Evolutionary conservation across 106 monocot species (phyloP).

Genomic region (Acanthochlamys bracteata): DNA sequence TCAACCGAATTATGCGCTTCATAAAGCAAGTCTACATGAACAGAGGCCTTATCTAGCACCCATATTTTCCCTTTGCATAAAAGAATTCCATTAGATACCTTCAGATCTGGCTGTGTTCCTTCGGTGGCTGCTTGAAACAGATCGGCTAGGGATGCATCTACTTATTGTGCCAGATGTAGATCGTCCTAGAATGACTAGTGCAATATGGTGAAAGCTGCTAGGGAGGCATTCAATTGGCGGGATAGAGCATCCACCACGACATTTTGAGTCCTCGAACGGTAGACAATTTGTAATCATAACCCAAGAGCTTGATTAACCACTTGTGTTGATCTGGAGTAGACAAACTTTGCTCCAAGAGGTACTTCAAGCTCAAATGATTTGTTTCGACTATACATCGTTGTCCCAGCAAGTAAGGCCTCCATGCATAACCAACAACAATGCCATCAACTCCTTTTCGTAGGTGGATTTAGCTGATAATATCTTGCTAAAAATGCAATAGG

Average conservation of each 20-base stretch:
- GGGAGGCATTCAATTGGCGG: background rate
- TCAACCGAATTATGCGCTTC: background rate
- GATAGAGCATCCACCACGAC: slow-evolving; percentile 2
- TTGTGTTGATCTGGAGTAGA: background rate
- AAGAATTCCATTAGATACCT: no score
- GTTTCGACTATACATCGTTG: background rate
- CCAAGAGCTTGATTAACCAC: background rate
- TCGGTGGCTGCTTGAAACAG: no score
- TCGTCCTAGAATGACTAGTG: no score
- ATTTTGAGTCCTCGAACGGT: background rate
- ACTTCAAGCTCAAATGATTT: background rate
- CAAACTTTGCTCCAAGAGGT: background rate
- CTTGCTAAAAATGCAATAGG: slow-evolving; percentile 3
- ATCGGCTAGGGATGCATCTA: no score
- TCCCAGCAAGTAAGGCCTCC: background rate
- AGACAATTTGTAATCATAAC: slow-evolving; percentile 1
- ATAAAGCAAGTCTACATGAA: background rate
- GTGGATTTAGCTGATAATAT: background rate
- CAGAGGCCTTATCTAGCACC: background rate
- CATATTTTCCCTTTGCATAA: background rate
- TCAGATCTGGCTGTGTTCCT: no score
- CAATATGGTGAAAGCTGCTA: no score
- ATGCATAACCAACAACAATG: background rate
- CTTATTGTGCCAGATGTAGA: background rate
- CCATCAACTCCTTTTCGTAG: background rate